Conservation (phyloP, 2,329 filamentous ascomycete species). For the Neofusicoccum sp. region DNA sequence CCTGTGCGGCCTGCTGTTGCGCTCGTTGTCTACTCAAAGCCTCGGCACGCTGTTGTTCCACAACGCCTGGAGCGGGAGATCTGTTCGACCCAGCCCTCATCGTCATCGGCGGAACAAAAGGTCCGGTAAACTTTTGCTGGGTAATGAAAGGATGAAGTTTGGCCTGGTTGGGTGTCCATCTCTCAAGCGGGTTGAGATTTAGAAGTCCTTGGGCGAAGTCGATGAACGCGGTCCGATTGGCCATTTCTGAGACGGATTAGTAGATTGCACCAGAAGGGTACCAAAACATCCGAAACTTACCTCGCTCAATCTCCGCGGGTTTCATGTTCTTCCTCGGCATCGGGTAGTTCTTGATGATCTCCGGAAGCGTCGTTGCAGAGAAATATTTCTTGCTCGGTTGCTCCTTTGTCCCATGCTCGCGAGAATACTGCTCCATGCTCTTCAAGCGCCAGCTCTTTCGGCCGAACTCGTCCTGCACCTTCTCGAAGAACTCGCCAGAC, state of each 20-base stretch:
- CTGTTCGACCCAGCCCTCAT: constrained; percentile 84
- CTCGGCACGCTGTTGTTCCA: constrained; percentile 94
- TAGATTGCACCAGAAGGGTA: neutral
- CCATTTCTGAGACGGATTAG: constrained; percentile 74
- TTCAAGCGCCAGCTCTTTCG: constrained; percentile 89
- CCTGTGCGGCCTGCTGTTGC: constrained; percentile 47
- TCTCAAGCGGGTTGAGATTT: constrained; percentile 91
- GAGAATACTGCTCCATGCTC: constrained; percentile 96
- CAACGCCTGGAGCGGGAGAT: constrained; percentile 88
- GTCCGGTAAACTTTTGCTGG: constrained; percentile 93
- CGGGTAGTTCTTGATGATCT: constrained; percentile 96
- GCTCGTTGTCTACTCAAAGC: constrained; percentile 91
- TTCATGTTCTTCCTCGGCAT: constrained; percentile 99
- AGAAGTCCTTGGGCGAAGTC: constrained; percentile 94
- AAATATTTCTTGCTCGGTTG: constrained; percentile 99
- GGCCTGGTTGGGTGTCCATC: constrained; percentile 97
- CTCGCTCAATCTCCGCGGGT: constrained; percentile 91
- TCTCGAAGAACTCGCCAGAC: constrained; percentile 96
- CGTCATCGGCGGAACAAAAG: constrained; percentile 97
- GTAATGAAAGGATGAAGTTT: constrained; percentile 98
- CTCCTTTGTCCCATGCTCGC: constrained; percentile 94
- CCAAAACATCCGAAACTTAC: constrained; percentile 55
- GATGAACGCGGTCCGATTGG: constrained; percentile 95
- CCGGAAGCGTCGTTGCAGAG: constrained; percentile 86
- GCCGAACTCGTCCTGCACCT: constrained; percentile 87